Percentiles rank a stretch among this genome's conserved stretches.
These are phyloP conservation scores for Haplosporangium sp. DNA, from an alignment of 371 early-diverging fungal genomes.

Conservation along the genomic window DNA sequence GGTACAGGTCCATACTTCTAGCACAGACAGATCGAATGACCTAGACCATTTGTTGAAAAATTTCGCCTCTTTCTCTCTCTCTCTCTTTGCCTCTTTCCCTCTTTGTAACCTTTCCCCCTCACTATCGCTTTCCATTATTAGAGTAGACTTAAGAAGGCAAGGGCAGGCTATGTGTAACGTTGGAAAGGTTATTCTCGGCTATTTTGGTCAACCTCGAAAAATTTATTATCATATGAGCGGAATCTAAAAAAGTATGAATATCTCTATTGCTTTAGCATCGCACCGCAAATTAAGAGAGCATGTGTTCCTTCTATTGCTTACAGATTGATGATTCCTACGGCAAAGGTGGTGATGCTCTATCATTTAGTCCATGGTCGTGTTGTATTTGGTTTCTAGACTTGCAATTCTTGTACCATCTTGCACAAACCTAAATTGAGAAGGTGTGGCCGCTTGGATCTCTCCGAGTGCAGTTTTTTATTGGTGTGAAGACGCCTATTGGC, in stretches of 20 bases:
- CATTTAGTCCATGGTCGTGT: neutral
- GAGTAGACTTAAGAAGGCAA: neutral
- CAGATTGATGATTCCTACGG: no score
- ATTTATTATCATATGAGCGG: neutral
- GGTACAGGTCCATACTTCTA: slow-evolving; percentile 1
- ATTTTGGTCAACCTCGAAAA: neutral
- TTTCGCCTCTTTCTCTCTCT: neutral
- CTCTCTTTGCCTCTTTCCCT: neutral
- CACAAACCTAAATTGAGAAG: neutral
- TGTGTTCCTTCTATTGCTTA: neutral
- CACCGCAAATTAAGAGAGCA: neutral
- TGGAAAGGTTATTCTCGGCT: neutral
- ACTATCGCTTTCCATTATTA: neutral
- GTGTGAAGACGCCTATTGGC: neutral
- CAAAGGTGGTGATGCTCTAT: neutral
- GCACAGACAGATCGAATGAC: neutral
- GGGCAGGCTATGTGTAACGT: neutral
- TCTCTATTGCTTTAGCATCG: neutral
- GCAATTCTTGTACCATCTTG: slow-evolving; percentile 1
- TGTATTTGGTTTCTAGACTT: neutral
- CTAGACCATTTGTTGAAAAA: neutral
- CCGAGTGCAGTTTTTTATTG: neutral
- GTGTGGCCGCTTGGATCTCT: slow-evolving; percentile 8
- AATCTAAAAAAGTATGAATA: neutral
- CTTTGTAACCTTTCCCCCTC: neutral